Evolutionary conservation across 106 monocot genomes (phyloP), one percentile per base, ranked within the genome.

Genomic region (Iris macrosiphon): DNA sequence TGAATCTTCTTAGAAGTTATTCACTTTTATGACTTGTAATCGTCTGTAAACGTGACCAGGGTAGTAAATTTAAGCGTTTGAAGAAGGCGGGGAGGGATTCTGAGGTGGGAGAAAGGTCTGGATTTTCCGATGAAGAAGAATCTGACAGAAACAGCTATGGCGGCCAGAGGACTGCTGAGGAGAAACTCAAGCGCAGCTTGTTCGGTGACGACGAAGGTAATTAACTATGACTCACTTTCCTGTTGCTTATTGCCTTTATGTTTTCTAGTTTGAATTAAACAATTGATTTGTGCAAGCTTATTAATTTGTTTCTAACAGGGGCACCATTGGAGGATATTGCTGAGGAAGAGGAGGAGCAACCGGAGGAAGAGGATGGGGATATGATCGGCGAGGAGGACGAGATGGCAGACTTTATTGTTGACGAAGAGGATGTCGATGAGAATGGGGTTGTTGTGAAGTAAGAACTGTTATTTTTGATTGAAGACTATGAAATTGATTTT

Each of bases 141-240:
- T 62, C 64, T 40, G 75, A 75, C 19, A 73, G 58, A 49, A 72
- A 42, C 33, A 75, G 70, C 32, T 55, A 26, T 9, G 62, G 85
- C 49, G 82, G 78, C 4, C 57, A 41, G 27, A 76, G 70, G 20
- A 70, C 83, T 16, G 91, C 86, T 9, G 83, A 91, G 68, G 98
- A 98, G 49, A 98, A 91, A 59, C 80, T 98, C 21, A 87, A 98
- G 55, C 70, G 66, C 31, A 87, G 75, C 16, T 70, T 98, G 43
- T 98, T 98, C 72, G 98, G 98, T 53, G 98, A 87, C 55, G 83
- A 98, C 65, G 90, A 90, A 79, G 83, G 98, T 83, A 68, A 44
- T 30, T n/a, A 23, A 54, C 27, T 40, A 7, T 33, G 8, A 8
- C 8, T 17, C 28, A 53, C 32, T 32, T 35, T 41, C 45, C 10